These are phyloP conservation scores for Rhododendron henanense DNA, from an alignment of 148 eudicot species.

Conservation along the genomic window DNA sequence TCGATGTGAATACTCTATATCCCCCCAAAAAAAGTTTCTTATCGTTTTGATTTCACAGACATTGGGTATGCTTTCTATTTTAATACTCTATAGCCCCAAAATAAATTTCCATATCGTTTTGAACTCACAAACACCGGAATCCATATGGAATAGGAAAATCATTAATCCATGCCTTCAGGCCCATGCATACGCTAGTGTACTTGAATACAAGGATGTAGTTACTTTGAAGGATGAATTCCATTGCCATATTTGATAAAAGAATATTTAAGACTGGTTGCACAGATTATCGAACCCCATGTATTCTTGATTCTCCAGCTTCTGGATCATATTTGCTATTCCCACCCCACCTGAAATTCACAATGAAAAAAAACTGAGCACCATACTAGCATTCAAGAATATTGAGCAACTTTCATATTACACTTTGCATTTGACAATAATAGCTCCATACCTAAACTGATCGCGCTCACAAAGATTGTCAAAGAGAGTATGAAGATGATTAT, in stretches of 20 bases:
- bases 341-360: conserved; percentile 40
- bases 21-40: too few species aligned
- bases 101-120: too few species aligned
- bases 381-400: background rate
- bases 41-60: too few species aligned
- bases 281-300: conserved; percentile 62
- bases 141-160: too few species aligned
- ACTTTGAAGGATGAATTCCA: conserved; percentile 5
- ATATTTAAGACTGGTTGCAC: conserved; percentile 21
- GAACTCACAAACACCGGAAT: too few species aligned
- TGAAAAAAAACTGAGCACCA: background rate
- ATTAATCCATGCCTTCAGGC: too few species aligned
- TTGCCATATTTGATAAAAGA: background rate
- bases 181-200: background rate
- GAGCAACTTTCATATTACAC: background rate
- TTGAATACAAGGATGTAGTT: background rate
- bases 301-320: conserved; percentile 43
- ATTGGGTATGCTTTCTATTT: too few species aligned
- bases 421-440: background rate
- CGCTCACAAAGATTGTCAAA: conserved; percentile 44
- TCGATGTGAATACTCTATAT: too few species aligned
- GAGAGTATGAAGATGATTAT: conserved; percentile 54
- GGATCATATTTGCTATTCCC: conserved; percentile 40
- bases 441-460: conserved; percentile 35
- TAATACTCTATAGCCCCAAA: too few species aligned